A percentile compares a stretch with the other conserved stretches of the same genome.
These are phyloP conservation scores for Rheum nobile DNA, from an alignment of 148 eudicot species.

Conservation along the genomic window DNA sequence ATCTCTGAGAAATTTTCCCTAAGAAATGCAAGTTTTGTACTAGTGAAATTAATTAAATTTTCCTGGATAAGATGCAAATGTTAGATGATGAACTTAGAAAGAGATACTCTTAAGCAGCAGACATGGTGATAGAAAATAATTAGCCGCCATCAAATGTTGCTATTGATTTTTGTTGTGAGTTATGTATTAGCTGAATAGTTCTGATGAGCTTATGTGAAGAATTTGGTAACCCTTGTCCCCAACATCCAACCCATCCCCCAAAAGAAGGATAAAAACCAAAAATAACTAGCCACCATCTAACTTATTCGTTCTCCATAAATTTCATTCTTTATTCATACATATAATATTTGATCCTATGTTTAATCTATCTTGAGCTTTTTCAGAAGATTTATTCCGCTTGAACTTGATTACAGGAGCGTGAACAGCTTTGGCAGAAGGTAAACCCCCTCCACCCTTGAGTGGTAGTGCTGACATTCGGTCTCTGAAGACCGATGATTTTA, in stretches of 20 bases:
- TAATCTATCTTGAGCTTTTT: not conserved
- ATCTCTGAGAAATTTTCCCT: too few species aligned
- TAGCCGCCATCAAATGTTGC: not conserved
- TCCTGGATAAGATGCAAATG: not conserved
- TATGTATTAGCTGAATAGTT: not conserved
- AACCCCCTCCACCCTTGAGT: conserved; percentile 56
- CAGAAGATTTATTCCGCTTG: conserved; percentile 10
- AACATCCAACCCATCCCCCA: too few species aligned
- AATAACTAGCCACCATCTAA: not conserved
- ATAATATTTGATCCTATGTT: not conserved
- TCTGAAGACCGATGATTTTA: conserved; percentile 58
- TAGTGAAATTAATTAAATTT: too few species aligned
- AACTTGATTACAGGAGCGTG: conserved; percentile 49
- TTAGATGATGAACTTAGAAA: not conserved
- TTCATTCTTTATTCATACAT: not conserved
- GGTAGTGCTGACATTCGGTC: conserved; percentile 57
- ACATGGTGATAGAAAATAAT: not conserved
- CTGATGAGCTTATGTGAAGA: too few species aligned
- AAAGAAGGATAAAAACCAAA: too few species aligned
- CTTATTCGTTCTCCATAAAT: not conserved
- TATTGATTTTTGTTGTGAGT: not conserved
- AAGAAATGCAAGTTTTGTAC: too few species aligned
- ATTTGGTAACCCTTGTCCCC: too few species aligned
- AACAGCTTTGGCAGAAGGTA: conserved; percentile 69
- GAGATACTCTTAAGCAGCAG: not conserved